Conservation (phyloP, 2,329 filamentous ascomycete genomes). For the Penicillium hordei region DNA sequence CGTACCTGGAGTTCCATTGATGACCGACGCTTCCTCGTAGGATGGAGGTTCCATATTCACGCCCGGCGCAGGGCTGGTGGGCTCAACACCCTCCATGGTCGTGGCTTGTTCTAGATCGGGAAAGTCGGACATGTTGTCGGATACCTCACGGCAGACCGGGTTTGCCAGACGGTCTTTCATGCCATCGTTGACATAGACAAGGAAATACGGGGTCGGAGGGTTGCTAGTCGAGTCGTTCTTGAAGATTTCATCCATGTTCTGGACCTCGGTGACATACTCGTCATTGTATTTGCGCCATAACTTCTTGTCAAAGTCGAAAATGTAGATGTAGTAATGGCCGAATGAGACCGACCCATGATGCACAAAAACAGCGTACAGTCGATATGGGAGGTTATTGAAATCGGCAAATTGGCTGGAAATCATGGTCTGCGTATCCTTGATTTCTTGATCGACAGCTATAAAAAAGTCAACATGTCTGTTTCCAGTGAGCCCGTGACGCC, state of each 20-base stretch:
- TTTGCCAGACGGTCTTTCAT: constrained; percentile 60
- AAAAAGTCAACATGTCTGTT: neutral
- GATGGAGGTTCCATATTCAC: constrained; percentile 32
- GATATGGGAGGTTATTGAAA: constrained; percentile 68
- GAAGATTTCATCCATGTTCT: constrained; percentile 67
- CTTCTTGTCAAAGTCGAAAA: constrained; percentile 77
- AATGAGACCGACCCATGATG: constrained; percentile 68
- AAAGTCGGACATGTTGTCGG: constrained; percentile 17
- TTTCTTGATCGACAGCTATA: constrained; percentile 45
- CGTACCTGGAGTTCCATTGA: constrained; percentile 14
- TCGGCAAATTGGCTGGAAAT: constrained; percentile 62
- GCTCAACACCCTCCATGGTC: constrained; percentile 21
- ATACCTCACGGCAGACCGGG: constrained; percentile 53
- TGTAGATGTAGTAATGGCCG: constrained; percentile 97
- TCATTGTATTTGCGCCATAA: constrained; percentile 97
- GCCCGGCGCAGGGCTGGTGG: constrained; percentile 20
- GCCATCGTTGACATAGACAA: constrained; percentile 76
- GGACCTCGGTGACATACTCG: constrained; percentile 68
- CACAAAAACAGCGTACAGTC: constrained; percentile 88
- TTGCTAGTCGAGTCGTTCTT: constrained; percentile 60
- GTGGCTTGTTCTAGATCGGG: neutral
- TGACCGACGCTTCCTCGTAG: constrained; percentile 27
- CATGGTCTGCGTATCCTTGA: constrained; percentile 49
- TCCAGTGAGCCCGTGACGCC: neutral
- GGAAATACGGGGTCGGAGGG: constrained; percentile 75